Evolutionary conservation across 176 grass and related monocot species (phyloP).

Genomic region (Alopecurus myosuroides): DNA sequence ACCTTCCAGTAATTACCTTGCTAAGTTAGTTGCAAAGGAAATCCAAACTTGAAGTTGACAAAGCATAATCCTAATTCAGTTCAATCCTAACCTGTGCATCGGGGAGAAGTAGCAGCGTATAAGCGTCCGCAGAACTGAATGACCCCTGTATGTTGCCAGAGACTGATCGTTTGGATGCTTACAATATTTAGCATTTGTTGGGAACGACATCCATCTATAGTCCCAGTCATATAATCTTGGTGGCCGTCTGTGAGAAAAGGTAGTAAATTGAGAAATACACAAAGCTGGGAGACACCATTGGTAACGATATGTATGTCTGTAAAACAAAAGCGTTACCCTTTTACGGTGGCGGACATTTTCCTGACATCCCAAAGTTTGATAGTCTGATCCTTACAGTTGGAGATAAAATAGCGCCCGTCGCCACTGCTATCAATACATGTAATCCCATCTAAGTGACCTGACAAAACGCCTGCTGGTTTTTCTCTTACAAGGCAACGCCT

Average conservation of each 20-base stretch:
- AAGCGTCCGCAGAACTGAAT: constrained; percentile 80
- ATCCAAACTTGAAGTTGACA: background rate
- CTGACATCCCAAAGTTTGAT: constrained; percentile 98
- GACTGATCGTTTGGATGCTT: constrained; percentile 75
- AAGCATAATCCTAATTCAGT: background rate
- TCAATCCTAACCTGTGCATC: constrained; percentile 53
- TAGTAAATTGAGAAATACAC: background rate
- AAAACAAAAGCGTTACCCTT: constrained; percentile 28
- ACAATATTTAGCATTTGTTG: constrained; percentile 33
- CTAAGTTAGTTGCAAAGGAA: background rate
- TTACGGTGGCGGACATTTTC: constrained; percentile 62
- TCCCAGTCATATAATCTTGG: constrained; percentile 56
- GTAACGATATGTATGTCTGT: background rate
- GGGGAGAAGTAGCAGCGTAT: constrained; percentile 98
- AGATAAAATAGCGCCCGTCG: constrained; percentile 86
- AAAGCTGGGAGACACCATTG: background rate
- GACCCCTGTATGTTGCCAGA: constrained; percentile 87
- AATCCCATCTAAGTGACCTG: constrained; percentile 87
- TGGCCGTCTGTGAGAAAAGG: constrained; percentile 30
- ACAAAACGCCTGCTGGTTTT: constrained; percentile 69
- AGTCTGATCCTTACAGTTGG: constrained; percentile 94
- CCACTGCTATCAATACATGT: constrained; percentile 93
- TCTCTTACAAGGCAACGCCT: constrained; percentile 54
- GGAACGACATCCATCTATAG: constrained; percentile 80
- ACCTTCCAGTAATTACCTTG: background rate